Conservation (phyloP, 164 flowering plant species). For the Liquidambar formosana region DNA sequence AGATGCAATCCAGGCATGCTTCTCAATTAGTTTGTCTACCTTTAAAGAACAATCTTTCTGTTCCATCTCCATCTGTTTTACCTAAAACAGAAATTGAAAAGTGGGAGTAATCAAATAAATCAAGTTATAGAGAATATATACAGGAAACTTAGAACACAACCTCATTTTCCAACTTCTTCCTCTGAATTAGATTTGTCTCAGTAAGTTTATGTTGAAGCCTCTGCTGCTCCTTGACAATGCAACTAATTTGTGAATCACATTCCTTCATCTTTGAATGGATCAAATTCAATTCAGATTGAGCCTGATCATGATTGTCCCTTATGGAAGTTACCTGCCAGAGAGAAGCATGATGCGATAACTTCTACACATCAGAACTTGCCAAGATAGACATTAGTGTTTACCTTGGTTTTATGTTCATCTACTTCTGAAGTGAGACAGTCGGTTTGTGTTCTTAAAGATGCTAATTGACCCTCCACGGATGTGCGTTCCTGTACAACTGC, state of each 20-base stretch:
- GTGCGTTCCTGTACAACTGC: constrained; percentile 66
- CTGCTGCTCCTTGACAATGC: constrained; percentile 76
- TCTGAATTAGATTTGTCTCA: constrained; percentile 77
- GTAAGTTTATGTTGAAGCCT: constrained; percentile 63
- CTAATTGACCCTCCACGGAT: constrained; percentile 69
- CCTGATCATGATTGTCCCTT: constrained; percentile 54
- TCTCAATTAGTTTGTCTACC: constrained; percentile 86
- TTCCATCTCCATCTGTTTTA: constrained; percentile 87
- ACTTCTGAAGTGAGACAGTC: constrained; percentile 54
- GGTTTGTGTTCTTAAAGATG: constrained; percentile 50
- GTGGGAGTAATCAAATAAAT: neutral
- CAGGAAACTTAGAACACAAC: constrained; percentile 30
- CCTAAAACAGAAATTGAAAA: constrained; percentile 38
- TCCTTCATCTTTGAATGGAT: constrained; percentile 79
- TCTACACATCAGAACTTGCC: neutral
- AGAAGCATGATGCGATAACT: neutral
- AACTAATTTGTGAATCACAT: constrained; percentile 79
- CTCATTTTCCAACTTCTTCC: constrained; percentile 95
- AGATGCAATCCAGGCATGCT: constrained; percentile 89
- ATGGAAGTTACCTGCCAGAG: constrained; percentile 56
- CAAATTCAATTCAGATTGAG: constrained; percentile 54
- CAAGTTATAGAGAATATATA: neutral
- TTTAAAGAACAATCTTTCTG: constrained; percentile 84
- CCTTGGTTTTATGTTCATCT: constrained; percentile 60
- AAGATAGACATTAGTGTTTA: constrained; percentile 19